Conservation (phyloP, 2,329 filamentous ascomycete genomes). For the Colletotrichum ledebouriae region DNA sequence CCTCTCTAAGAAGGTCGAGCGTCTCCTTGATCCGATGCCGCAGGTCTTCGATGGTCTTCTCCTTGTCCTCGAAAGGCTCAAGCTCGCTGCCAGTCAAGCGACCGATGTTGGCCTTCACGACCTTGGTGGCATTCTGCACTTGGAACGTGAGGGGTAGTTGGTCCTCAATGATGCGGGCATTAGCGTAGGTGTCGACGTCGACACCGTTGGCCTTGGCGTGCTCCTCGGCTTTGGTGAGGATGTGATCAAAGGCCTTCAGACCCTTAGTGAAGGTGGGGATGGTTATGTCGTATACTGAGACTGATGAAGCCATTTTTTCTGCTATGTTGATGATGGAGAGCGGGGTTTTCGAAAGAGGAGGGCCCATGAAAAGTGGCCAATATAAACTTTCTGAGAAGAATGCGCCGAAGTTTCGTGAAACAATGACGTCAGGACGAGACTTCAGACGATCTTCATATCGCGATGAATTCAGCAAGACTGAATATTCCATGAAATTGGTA, state of each 20-base stretch:
- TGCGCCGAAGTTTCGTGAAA: conserved; percentile 20
- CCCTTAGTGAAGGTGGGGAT: conserved; percentile 46
- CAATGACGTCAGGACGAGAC: background rate
- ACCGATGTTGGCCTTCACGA: conserved; percentile 47
- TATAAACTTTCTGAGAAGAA: background rate
- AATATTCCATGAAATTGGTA: conserved; percentile 21
- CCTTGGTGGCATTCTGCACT: conserved; percentile 50
- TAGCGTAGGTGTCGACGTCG: conserved; percentile 45
- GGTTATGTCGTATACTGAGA: conserved; percentile 49
- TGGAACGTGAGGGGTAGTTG: conserved; percentile 55
- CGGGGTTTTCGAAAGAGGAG: background rate
- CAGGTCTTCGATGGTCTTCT: conserved; percentile 52
- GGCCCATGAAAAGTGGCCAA: background rate
- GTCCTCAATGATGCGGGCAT: conserved; percentile 49
- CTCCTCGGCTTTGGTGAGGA: conserved; percentile 50
- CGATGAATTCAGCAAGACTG: background rate
- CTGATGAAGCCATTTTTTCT: conserved; percentile 47
- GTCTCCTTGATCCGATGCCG: conserved; percentile 47
- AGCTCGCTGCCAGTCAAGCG: conserved; percentile 46
- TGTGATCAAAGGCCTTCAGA: conserved; percentile 46
- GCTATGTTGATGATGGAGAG: background rate
- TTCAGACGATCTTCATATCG: conserved; percentile 17
- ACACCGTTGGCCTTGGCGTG: conserved; percentile 47
- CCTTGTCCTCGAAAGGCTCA: conserved; percentile 47
- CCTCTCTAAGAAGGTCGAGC: conserved; percentile 47